Base-by-base conservation (phyloP, 768 basidiomycete genomes). In the Leccinum ochraceum region DNA sequence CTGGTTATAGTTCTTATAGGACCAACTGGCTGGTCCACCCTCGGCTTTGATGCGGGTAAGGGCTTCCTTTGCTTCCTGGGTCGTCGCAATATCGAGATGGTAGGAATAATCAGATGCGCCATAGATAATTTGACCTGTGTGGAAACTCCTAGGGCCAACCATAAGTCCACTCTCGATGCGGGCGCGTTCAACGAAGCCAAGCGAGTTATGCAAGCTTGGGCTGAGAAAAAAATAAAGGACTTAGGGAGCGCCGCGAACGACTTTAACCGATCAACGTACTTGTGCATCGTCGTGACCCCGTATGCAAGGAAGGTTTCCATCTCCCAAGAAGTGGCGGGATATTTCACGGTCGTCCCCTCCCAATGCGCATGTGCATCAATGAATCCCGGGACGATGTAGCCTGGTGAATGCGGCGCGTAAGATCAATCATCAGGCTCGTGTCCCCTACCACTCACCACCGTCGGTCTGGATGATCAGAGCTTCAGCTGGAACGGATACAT, bases 1-100 rank as follows among this genome's bases (percentile, higher is more conserved):
- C n/a, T 88, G 67, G 61, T 88, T 87, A 64, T 91, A 90, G 65
- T 90, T 90, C 75, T 91, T 91, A 71, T 91, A 90, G 6, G 88
- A 90, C 65, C 86, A 87, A 61, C 81, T 84, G 1, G 83, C 81
- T 13, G 84, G 81, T 4, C 89, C 89, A 34, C 87, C 89, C 69
- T 91, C 89, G 4, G 77, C 86, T 64, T 87, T 89, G 68, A 90
- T 84, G 59, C 89, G 82, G 9, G 80, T 74, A 44, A 91, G 78
- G 3, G 88, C 87, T 57, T 87, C 85, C 60, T 77, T 73, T 3
- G 89, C 89, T 69, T 90, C 88, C 4, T 75, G 79, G 62, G 81
- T 75, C 55, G 82, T 84, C n/a, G 80, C 82, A 60, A 89, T 84
- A 62, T 87, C 86, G 66, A 88, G 85, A 69, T 90, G 86, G 16